Percentiles rank a stretch among this genome's conserved stretches.
phyloP scores from a whole-genome alignment of 2,329 filamentous ascomycete genomes.

The Aspergillus intermedius region DNA sequence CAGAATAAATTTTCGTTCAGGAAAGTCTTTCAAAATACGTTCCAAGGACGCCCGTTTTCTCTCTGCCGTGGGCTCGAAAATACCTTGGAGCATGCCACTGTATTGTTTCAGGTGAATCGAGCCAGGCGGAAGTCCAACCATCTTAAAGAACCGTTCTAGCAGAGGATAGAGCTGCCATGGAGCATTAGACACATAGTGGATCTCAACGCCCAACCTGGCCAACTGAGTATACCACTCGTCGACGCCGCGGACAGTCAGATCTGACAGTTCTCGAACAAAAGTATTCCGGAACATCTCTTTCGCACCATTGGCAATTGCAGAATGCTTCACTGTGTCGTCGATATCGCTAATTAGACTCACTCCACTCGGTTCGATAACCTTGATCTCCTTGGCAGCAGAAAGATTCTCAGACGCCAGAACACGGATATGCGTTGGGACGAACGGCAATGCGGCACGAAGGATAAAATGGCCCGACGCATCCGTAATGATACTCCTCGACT shows the following conservation, averaged over 20 bases:
- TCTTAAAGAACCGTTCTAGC: slow-evolving; percentile 73
- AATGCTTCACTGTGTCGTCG: slow-evolving; percentile 94
- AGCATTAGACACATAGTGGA: slow-evolving; percentile 99
- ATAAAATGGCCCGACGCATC: slow-evolving; percentile 86
- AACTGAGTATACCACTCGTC: slow-evolving; percentile 80
- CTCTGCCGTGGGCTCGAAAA: slow-evolving; percentile 95
- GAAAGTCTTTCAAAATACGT: slow-evolving; percentile 81
- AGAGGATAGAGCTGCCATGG: slow-evolving; percentile 97
- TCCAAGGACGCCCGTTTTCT: slow-evolving; percentile 85
- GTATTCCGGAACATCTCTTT: slow-evolving; percentile 95
- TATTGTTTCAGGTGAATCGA: slow-evolving; percentile 97
- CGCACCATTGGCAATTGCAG: slow-evolving; percentile 78
- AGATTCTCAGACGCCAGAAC: slow-evolving; percentile 81
- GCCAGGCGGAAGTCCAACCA: slow-evolving; percentile 73
- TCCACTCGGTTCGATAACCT: slow-evolving; percentile 68
- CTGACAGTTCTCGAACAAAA: slow-evolving; percentile 77
- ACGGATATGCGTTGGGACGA: slow-evolving; percentile 81
- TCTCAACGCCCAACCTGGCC: slow-evolving; percentile 70
- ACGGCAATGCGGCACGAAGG: slow-evolving; percentile 73
- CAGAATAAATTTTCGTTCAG: slow-evolving; percentile 78
- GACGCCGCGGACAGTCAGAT: slow-evolving; percentile 80
- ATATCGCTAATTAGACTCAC: slow-evolving; percentile 95
- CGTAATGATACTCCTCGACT: slow-evolving; percentile 77
- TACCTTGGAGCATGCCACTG: slow-evolving; percentile 92
- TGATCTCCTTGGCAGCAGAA: slow-evolving; percentile 71